Base-by-base conservation (phyloP, 1,284 basidiomycete genomes). In the Sporisorium scitamineum region DNA sequence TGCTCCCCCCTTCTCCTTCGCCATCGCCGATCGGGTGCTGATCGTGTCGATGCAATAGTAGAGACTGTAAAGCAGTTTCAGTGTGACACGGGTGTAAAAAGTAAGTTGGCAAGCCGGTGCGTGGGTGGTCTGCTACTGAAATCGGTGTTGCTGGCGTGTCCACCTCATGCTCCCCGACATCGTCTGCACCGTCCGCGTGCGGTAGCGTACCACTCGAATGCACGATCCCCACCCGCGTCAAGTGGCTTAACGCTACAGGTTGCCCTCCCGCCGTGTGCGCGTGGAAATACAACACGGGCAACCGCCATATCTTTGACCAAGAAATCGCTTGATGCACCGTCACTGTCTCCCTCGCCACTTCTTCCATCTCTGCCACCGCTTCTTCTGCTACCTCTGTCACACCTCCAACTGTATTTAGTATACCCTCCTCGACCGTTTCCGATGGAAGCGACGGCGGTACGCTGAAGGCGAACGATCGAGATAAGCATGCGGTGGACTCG, bases 41-140 rank as follows among this genome's bases (percentile, higher is more conserved):
- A n/a, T n/a, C n/a, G n/a, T n/a, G n/a, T 5, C 2, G 20, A 1
- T 13, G 5, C 2, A 51, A 52, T 1, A 68, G 18, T 1, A 68
- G 18, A 16, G 47, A 3, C 0, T 8, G 9, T 3, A 76, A 24
- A 0, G 70, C 54, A 10, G 10, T 27, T 3, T 53, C 37, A 13
- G 70, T 76, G 31, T 76, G 31, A 29, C 74, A 76, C 11, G 74
- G 74, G 50, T 76, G 74, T 8, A 76, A 24, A 27, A 45, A 67
- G 41, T 56, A 70, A 22, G 42, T 52, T 0, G 74, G 65, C 16
- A 60, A 31, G 0, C 34, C 47, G 3, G 54, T 52, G 4, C 62
- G 26, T 2, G 74, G 74, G 27, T 76, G 70, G 29, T 76, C 70
- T 0, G 32, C 65, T 8, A 72, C 34, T 11, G 61, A 66, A 16